phyloP scores from a whole-genome alignment of 2,329 filamentous ascomycete genomes.

The Aspergillus fumigatus region DNA sequence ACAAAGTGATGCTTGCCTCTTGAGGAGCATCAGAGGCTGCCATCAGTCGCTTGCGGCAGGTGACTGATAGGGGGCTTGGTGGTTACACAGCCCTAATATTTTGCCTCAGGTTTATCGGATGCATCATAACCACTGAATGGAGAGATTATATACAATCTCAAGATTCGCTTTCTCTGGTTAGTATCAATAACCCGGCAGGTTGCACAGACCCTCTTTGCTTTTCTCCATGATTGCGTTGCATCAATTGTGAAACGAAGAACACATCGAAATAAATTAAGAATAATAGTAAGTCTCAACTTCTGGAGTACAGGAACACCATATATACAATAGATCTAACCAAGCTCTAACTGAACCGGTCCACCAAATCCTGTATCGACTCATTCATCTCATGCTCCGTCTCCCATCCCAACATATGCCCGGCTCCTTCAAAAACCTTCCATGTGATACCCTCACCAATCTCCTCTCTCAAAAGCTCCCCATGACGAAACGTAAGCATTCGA shows the following conservation, averaged over 20 bases:
- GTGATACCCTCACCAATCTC: conserved; percentile 57
- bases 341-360: conserved; percentile 32
- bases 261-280: background rate
- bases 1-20: background rate
- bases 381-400: conserved; percentile 70
- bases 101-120: background rate
- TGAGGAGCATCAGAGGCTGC: background rate
- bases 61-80: background rate
- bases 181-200: background rate
- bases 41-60: background rate
- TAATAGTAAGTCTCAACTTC: background rate
- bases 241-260: background rate
- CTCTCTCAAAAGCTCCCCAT: conserved; percentile 64
- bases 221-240: background rate
- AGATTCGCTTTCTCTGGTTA: background rate
- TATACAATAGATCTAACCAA: background rate
- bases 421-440: conserved; percentile 59
- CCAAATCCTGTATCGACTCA: conserved; percentile 55
- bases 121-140: background rate
- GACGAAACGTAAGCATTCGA: conserved; percentile 69
- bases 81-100: background rate
- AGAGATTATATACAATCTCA: too few relatives aligned
- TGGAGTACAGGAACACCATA: background rate
- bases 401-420: conserved; percentile 70
- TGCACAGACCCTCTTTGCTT: background rate